Evolutionary conservation across 305 asterid species (phyloP).

Genomic region (Fraxinus ornus): DNA sequence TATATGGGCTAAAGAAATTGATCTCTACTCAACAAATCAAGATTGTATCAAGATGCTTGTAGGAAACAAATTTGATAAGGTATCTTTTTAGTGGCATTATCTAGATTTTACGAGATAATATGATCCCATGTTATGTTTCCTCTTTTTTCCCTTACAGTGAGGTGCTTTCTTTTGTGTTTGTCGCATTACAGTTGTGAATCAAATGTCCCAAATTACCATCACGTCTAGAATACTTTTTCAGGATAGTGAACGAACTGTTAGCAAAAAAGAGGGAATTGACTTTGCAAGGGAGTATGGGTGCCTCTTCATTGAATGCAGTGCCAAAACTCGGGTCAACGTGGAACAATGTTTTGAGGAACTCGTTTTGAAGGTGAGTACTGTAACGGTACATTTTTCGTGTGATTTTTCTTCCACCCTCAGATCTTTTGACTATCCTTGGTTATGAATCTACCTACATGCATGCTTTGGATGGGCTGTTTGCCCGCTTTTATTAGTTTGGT

Average conservation of each 20-base stretch:
- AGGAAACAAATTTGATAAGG: conserved; percentile 81
- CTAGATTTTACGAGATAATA: not conserved
- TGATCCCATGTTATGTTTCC: not conserved
- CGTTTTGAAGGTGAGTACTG: conserved; percentile 59
- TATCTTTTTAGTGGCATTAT: conserved; percentile 20
- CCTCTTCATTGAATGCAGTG: conserved; percentile 96
- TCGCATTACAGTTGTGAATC: not conserved
- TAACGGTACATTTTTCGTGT: not conserved
- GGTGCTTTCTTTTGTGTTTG: not conserved
- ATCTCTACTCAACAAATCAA: conserved; percentile 90
- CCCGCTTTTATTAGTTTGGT: not conserved
- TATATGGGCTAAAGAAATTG: conserved; percentile 93
- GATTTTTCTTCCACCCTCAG: not conserved
- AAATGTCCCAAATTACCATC: not conserved
- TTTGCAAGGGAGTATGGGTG: conserved; percentile 93
- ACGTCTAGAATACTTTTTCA: conserved; percentile 26
- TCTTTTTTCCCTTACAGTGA: not conserved
- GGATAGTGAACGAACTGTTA: conserved; percentile 87
- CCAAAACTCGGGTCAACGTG: conserved; percentile 85
- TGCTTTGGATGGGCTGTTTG: not conserved
- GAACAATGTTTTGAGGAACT: conserved; percentile 97
- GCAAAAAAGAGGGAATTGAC: conserved; percentile 84
- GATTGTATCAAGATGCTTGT: conserved; percentile 83
- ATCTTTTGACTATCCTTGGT: not conserved
- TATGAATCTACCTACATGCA: not conserved